Base-by-base conservation (phyloP, 139 green algal species). In the Zygnema circumcarinatum region DNA sequence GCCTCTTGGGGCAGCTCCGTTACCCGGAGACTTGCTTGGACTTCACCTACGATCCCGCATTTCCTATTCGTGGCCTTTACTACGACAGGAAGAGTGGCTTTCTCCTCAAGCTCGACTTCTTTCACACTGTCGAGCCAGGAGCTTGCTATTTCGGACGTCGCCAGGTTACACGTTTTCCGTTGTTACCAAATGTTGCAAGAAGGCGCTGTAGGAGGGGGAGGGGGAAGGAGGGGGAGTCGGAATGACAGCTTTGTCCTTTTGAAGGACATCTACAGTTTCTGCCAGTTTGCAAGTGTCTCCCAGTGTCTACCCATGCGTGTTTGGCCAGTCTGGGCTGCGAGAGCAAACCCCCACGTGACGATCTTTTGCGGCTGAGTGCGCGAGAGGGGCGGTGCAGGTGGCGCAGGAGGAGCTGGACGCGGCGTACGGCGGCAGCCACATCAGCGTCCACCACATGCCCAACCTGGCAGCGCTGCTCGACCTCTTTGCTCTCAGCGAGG, bases 41-140 rank as follows among this genome's bases (percentile, higher is more conserved):
- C 67, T 88, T 88, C 33, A 25, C 52, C 31, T 88, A 88, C 68
- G 82, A 88, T 36, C n/a, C 35, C 1, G 11, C 35, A 40, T 88
- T 88, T 38, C 82, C 82, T 21, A 88, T 88, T 52, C 35, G 82
- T 1, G 82, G 82, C 2, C 82, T 88, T 25, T 82, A 82, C 67
- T 88, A 88, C 38, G 82, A 88, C 67, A 87, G 76, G 32, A 79
- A 80, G 36, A 68, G 53, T 2, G 82, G 82, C 1, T 88, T 74
- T 39, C 82, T 88, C n/a, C 35, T 88, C 32, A 88, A 88, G 67
- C 67, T 88, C 1, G 82, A 88, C 67, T 88, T 88, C 67, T 88
- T 82, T 53, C 67, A 88, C 67, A 72, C 67, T 1, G 38, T 88
- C 29, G 82, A 88, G 36, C n/a, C 67, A 25, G 31, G 32, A 47